Evolutionary conservation across 1,284 basidiomycete species (phyloP).

Genomic region (Cryptococcus hybrid): DNA sequence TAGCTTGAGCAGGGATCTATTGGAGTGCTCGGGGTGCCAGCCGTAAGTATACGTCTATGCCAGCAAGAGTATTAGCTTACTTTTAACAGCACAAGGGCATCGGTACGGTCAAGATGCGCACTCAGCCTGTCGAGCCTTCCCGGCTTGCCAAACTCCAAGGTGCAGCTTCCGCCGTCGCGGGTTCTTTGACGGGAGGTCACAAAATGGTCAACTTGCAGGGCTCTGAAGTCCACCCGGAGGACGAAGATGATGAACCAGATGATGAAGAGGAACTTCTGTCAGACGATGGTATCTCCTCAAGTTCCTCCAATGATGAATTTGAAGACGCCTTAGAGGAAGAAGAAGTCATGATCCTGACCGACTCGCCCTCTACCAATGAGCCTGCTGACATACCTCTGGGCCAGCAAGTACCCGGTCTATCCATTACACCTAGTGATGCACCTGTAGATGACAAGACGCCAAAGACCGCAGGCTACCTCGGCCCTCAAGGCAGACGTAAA

Average conservation of each 20-base stretch:
- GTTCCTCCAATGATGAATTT: constrained; percentile 58
- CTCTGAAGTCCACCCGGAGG: not conserved
- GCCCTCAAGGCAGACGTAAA: constrained; percentile 11
- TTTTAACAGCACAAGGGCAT: constrained; percentile 73
- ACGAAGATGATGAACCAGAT: constrained; percentile 6
- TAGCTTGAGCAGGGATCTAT: constrained; percentile 53
- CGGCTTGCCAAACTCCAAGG: constrained; percentile 11
- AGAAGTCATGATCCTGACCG: constrained; percentile 22
- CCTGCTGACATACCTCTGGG: constrained; percentile 8
- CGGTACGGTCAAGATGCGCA: constrained; percentile 63
- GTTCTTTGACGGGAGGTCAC: constrained; percentile 21
- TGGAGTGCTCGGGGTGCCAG: constrained; percentile 62
- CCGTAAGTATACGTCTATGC: constrained; percentile 57
- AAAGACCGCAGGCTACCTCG: constrained; percentile 17
- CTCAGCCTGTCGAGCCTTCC: not conserved
- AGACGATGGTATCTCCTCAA: constrained; percentile 68
- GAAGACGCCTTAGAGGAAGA: constrained; percentile 42
- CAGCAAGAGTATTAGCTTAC: constrained; percentile 2
- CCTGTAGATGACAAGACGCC: constrained; percentile 3
- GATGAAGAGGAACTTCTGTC: constrained; percentile 56
- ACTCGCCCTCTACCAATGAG: constrained; percentile 16
- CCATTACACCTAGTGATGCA: constrained; percentile 5
- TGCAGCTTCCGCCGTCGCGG: constrained; percentile 21
- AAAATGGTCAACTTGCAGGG: constrained; percentile 16
- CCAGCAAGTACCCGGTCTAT: constrained; percentile 10